A percentile compares a stretch with the other conserved stretches of the same genome.
phyloP scores from a whole-genome alignment of 345 rosid genomes.

The Citrus hindsii region DNA sequence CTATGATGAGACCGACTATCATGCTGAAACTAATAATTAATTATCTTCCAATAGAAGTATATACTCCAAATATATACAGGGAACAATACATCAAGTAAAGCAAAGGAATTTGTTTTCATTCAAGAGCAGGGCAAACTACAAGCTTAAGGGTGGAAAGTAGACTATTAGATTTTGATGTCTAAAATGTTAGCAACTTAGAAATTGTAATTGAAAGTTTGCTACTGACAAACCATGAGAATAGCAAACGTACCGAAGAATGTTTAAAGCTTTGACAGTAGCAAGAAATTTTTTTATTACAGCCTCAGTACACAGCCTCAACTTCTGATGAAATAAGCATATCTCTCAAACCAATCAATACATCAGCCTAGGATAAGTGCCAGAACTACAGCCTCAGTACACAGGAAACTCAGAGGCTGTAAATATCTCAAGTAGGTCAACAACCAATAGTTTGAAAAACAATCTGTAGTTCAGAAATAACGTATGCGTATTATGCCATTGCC shows the following conservation, averaged over 20 bases:
- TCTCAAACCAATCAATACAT: background rate
- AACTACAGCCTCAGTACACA: background rate
- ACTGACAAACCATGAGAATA: background rate
- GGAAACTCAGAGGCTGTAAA: background rate
- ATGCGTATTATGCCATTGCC: background rate
- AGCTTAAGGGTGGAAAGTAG: background rate
- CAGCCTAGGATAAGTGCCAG: background rate
- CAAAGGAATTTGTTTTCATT: background rate
- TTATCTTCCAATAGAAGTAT: background rate
- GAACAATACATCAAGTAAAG: background rate
- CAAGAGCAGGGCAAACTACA: background rate
- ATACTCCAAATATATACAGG: background rate
- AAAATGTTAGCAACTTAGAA: background rate
- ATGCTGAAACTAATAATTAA: constrained; percentile 13
- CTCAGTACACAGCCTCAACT: background rate
- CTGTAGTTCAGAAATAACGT: background rate
- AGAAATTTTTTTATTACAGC: background rate
- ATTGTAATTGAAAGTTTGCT: background rate
- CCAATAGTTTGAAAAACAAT: background rate
- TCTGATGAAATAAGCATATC: background rate
- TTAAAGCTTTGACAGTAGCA: background rate
- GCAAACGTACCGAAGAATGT: background rate
- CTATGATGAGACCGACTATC: constrained; percentile 59
- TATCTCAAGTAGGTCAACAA: background rate
- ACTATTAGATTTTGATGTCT: background rate